phyloP scores from a whole-genome alignment of 1,139 yeast genomes.

The Zygoascus sp. region DNA sequence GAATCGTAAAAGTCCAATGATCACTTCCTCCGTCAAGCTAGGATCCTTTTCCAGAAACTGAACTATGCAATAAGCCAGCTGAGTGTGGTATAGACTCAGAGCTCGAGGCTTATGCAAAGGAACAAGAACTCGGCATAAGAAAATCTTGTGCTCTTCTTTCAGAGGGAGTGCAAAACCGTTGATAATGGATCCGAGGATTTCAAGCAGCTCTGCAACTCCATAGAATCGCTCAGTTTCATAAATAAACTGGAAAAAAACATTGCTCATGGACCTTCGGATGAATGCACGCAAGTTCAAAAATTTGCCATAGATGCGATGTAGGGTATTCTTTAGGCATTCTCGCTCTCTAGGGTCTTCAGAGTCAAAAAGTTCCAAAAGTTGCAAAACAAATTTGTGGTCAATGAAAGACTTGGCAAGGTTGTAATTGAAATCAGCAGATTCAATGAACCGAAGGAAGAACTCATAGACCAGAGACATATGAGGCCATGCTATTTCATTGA shows the following conservation, averaged over 20 bases:
- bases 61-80: conserved; percentile 92
- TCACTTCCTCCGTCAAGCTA: conserved; percentile 83
- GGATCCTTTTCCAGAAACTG: conserved; percentile 96
- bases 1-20: conserved; percentile 84
- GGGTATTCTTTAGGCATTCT: conserved; percentile 88
- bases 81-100: conserved; percentile 88
- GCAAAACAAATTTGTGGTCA: conserved; percentile 82
- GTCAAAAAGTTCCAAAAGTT: conserved; percentile 81
- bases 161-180: conserved; percentile 97
- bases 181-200: conserved; percentile 91
- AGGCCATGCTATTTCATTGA: conserved; percentile 96
- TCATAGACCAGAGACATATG: conserved; percentile 97
- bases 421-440: conserved; percentile 91
- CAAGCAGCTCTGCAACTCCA: conserved; percentile 92
- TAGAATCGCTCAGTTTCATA: conserved; percentile 95
- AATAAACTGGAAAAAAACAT: conserved; percentile 86
- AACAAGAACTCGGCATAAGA: conserved; percentile 78
- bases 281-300: conserved; percentile 85
- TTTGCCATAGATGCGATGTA: conserved; percentile 94
- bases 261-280: conserved; percentile 85
- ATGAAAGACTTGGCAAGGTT: conserved; percentile 89
- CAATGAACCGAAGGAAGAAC: conserved; percentile 86
- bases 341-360: conserved; percentile 96
- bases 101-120: conserved; percentile 93
- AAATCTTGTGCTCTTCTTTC: conserved; percentile 93